Evolutionary conservation across 805 yeast genomes (phyloP).

Genomic region (Yamadazyma tumulicola): DNA sequence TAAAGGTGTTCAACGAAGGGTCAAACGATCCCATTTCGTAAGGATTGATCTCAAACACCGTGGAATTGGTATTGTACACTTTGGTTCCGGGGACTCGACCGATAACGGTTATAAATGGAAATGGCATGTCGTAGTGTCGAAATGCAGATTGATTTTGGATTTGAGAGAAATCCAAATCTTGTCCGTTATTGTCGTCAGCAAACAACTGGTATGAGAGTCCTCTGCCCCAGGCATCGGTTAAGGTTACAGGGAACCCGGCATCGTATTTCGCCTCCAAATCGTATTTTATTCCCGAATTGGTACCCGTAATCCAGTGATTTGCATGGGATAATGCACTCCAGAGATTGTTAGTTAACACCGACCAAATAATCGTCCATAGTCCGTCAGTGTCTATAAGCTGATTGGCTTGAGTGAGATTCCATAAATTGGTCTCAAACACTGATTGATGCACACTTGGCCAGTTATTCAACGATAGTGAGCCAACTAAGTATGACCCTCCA

Average conservation of each 20-base stretch:
- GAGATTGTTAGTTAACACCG: conserved; percentile 21
- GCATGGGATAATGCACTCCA: conserved; percentile 25
- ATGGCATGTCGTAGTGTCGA: conserved; percentile 37
- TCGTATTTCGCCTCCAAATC: conserved; percentile 42
- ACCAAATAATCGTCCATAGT: conserved; percentile 16
- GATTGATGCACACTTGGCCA: conserved; percentile 70
- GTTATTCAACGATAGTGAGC: conserved; percentile 63
- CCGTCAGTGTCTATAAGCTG: conserved; percentile 24
- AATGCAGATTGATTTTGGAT: conserved; percentile 25
- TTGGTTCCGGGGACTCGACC: conserved; percentile 33
- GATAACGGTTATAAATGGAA: conserved; percentile 34
- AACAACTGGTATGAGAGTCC: conserved; percentile 68
- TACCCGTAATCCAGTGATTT: conserved; percentile 23
- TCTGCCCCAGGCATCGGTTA: conserved; percentile 82
- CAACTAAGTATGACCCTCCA: conserved; percentile 83
- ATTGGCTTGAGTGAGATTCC: conserved; percentile 31
- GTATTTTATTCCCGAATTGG: conserved; percentile 44
- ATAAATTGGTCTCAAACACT: conserved; percentile 30
- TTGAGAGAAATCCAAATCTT: conserved; percentile 32
- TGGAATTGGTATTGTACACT: conserved; percentile 31
- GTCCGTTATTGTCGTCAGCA: conserved; percentile 20
- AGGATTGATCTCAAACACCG: conserved; percentile 39
- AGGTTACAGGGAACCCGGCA: conserved; percentile 66
- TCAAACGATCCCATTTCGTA: conserved; percentile 43
- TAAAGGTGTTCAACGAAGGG: conserved; percentile 34